Base-by-base conservation (phyloP, 306 rosid genomes). In the Fragaria ananassa region DNA sequence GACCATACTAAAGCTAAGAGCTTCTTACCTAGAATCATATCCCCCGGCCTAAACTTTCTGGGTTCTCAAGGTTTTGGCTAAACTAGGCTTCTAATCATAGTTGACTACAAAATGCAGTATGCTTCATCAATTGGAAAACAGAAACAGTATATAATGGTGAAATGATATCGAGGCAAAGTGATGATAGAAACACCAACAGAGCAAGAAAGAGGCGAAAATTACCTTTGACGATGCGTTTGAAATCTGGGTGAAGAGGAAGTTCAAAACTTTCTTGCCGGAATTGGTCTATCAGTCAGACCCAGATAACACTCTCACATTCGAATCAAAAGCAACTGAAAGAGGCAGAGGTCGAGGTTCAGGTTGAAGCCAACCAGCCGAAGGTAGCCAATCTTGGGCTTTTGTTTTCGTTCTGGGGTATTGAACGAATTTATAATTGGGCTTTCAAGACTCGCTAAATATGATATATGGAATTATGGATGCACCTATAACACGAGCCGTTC, bases 1-100 rank as follows among this genome's bases (percentile, higher is more conserved):
- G 57, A 6, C 18, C 63, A 35, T 42, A n/a, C 78, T 74, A 35
- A 19, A 65, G 79, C 74, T 46, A 75, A 65, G 45, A 74, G 61
- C 60, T 50, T 72, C 77, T 68, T 50, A 66, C 50, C 51, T 69
- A 81, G 0, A 50, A 72, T 70, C 67, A 23, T 31, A 42, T 9
- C 21, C 25, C 10, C 31, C 31, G 31, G 31, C 31, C 66, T 18
- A 25, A 75, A 76, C 3, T 74, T 64, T 41, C 76, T 70, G 82
- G 73, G 60, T 75, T 29, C 39, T 64, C 57, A 49, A 29, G 9
- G 15, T n/a, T 77, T 49, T 3, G 19, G 27, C 49, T 34, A 17
- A 60, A 37, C 10, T 23, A 17, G 23, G 13, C 14, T 6, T 31
- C 29, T 6, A 15, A 9, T 23, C 50, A 3, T 29, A 23, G 18